These are phyloP conservation scores for Prillingera fragicola DNA, from an alignment of 1,284 basidiomycete genomes.

Conservation along the genomic window DNA sequence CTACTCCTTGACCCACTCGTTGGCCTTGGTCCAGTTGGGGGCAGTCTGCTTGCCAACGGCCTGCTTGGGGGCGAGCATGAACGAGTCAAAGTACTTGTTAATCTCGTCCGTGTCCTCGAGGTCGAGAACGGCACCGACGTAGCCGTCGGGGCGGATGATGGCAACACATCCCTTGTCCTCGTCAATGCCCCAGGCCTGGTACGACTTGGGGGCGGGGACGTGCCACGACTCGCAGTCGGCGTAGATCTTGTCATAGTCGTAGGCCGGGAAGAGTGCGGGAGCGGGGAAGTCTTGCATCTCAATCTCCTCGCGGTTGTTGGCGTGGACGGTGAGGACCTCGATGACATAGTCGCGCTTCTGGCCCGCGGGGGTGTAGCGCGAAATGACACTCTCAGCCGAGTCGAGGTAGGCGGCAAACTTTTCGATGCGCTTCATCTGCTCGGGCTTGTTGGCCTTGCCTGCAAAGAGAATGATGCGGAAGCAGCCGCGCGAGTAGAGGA, in stretches of 20 bases:
- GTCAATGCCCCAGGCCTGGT: constrained; percentile 31
- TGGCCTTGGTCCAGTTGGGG: constrained; percentile 12
- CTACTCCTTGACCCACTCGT: too few species aligned
- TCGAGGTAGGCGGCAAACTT: constrained; percentile 17
- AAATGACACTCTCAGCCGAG: constrained; percentile 12
- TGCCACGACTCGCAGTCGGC: constrained; percentile 16
- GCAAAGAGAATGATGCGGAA: constrained; percentile 34
- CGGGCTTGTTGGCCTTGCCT: constrained; percentile 19
- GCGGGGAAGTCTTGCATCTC: constrained; percentile 20
- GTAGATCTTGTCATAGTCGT: constrained; percentile 17
- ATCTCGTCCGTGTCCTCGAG: constrained; percentile 19
- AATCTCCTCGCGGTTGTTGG: constrained; percentile 17
- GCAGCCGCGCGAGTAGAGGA: constrained; percentile 23
- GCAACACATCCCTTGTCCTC: constrained; percentile 21
- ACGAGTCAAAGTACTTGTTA: constrained; percentile 13
- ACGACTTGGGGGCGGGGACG: constrained; percentile 13
- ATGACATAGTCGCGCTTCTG: constrained; percentile 11
- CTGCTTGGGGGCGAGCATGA: constrained; percentile 8
- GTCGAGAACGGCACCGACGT: constrained; percentile 18
- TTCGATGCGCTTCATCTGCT: constrained; percentile 14
- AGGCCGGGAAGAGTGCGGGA: constrained; percentile 13
- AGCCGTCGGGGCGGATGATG: constrained; percentile 36
- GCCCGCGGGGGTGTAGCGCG: constrained; percentile 9
- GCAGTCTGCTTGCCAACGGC: constrained; percentile 10
- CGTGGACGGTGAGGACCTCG: constrained; percentile 27